Conservation (phyloP, 2,329 filamentous ascomycete genomes). For the Phaeosphaeriaceae sp. region DNA sequence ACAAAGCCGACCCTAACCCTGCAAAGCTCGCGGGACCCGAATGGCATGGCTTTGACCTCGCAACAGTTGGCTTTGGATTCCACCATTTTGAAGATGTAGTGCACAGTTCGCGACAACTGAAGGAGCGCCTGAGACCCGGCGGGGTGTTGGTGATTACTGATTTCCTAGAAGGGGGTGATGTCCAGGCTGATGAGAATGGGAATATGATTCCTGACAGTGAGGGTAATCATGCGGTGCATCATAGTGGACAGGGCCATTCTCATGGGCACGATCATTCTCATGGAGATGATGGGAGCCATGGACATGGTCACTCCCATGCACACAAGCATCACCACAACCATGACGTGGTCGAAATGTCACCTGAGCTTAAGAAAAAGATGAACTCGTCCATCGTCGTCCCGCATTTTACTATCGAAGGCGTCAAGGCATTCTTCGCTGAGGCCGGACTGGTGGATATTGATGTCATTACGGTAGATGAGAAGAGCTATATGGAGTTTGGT, state of each 20-base stretch:
- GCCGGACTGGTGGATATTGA: slow-evolving; percentile 67
- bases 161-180: slow-evolving; percentile 63
- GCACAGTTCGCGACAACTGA: slow-evolving; percentile 64
- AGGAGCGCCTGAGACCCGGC: slow-evolving; percentile 66
- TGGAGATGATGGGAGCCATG: slow-evolving; percentile 9
- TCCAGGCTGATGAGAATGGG: slow-evolving; percentile 35
- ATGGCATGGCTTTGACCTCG: slow-evolving; percentile 52
- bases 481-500: slow-evolving; percentile 54
- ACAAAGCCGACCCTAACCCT: slow-evolving; percentile 29
- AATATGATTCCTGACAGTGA: slow-evolving; percentile 27
- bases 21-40: slow-evolving; percentile 30
- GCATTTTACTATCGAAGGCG: slow-evolving; percentile 68
- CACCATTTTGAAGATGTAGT: slow-evolving; percentile 65
- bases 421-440: slow-evolving; percentile 66
- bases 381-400: slow-evolving; percentile 66
- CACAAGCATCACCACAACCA: slow-evolving; percentile 8
- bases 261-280: slow-evolving; percentile 13
- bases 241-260: slow-evolving; percentile 27
- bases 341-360: slow-evolving; percentile 7
- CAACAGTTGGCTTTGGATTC: slow-evolving; percentile 52
- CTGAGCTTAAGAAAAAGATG: slow-evolving; percentile 39
- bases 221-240: slow-evolving; percentile 32
- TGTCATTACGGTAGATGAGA: slow-evolving; percentile 61
- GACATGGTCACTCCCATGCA: slow-evolving; percentile 16
- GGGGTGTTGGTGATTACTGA: slow-evolving; percentile 73